A percentile compares a stretch with the other conserved stretches of the same genome.
These are phyloP conservation scores for Rhododendron williamsianum DNA, from an alignment of 148 eudicot species.

Conservation along the genomic window DNA sequence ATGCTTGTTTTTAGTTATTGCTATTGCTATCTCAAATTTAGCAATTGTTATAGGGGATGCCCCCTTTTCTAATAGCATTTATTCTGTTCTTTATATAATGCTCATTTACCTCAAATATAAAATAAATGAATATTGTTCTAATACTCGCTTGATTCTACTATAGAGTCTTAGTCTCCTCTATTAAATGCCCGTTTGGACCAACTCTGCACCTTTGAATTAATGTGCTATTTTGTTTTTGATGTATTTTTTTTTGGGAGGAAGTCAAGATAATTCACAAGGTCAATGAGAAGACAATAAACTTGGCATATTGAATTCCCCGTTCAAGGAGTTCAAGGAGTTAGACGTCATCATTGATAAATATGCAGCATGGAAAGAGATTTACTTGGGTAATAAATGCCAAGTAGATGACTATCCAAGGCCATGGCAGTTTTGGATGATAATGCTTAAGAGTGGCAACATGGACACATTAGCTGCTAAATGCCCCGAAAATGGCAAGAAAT, in stretches of 20 bases:
- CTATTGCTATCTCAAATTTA: too few relatives aligned
- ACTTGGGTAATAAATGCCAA: slow-evolving; percentile 24
- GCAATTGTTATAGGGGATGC: too few relatives aligned
- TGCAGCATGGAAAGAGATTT: slow-evolving; percentile 26
- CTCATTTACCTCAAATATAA: background rate
- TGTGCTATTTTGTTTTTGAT: background rate
- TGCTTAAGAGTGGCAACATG: slow-evolving; percentile 36
- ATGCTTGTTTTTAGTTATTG: too few relatives aligned
- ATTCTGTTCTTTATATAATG: background rate
- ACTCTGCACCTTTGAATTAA: background rate
- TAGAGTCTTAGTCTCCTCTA: too few relatives aligned
- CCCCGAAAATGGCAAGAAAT: slow-evolving; percentile 26
- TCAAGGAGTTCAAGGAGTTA: background rate
- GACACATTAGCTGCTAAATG: slow-evolving; percentile 26
- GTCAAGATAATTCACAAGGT: slow-evolving; percentile 23
- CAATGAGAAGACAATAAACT: slow-evolving; percentile 19
- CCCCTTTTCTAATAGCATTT: too few relatives aligned
- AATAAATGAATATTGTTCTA: background rate
- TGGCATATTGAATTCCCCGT: background rate
- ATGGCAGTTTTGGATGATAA: slow-evolving; percentile 37
- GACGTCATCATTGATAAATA: background rate
- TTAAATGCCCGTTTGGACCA: background rate
- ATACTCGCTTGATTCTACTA: background rate
- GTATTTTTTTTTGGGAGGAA: background rate
- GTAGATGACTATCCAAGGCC: slow-evolving; percentile 23